A percentile compares a stretch with the other conserved stretches of the same genome.
These are phyloP conservation scores for Obelidium mucronatum DNA, from an alignment of 192 early-diverging fungal species.

Conservation along the genomic window DNA sequence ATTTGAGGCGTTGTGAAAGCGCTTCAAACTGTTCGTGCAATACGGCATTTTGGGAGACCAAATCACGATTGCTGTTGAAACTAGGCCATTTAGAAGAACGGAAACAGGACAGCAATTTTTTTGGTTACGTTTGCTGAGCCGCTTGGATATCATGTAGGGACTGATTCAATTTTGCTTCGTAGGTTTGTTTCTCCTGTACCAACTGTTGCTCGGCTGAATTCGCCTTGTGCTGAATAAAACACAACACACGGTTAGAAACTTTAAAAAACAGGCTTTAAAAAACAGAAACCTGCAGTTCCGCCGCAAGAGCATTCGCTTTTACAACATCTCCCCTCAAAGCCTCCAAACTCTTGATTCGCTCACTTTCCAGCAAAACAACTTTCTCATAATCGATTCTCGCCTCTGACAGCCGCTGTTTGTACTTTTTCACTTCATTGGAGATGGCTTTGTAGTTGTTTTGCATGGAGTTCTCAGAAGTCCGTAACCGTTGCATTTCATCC, in stretches of 20 bases:
- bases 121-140: slow-evolving; percentile 16
- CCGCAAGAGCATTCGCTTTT: neutral
- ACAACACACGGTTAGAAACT: neutral
- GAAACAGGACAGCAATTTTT: neutral
- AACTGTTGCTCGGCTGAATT: neutral
- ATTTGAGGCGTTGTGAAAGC: neutral
- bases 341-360: slow-evolving; percentile 33
- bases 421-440: neutral
- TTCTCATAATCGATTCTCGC: slow-evolving; percentile 37
- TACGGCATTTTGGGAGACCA: neutral
- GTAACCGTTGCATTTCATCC: slow-evolving; percentile 33
- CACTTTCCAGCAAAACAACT: slow-evolving; percentile 34
- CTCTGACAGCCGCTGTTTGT: slow-evolving; percentile 10
- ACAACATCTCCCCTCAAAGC: neutral
- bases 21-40: slow-evolving; percentile 5
- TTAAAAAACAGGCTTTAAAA: too few species aligned
- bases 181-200: neutral
- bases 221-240: neutral
- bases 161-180: neutral
- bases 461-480: slow-evolving; percentile 9
- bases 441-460: neutral
- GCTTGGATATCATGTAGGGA: neutral
- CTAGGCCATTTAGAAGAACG: neutral
- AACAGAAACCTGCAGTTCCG: neutral
- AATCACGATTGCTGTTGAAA: slow-evolving; percentile 4